These are phyloP conservation scores for Globisporangium sylvaticum DNA, from an alignment of 352 stramenopile genomes.

Conservation along the genomic window DNA sequence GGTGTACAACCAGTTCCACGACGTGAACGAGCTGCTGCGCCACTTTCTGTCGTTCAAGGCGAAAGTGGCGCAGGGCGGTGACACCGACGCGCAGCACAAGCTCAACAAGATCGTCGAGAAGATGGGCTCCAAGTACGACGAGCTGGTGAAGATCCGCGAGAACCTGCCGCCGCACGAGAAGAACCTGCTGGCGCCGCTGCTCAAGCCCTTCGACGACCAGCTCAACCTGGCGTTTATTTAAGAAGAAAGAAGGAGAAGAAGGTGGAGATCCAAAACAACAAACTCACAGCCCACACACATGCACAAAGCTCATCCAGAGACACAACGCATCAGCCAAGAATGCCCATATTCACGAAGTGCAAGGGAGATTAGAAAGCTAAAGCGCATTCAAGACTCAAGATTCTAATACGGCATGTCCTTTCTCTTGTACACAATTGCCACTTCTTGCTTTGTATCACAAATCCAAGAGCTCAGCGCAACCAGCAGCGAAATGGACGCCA, in stretches of 20 bases:
- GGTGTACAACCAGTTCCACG: constrained; percentile 83
- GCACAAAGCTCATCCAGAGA: background rate
- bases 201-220: constrained; percentile 85
- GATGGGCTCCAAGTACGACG: constrained; percentile 86
- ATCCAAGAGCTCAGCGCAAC: background rate
- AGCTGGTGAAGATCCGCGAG: constrained; percentile 78
- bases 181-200: constrained; percentile 73
- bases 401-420: background rate
- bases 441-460: background rate
- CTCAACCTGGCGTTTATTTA: constrained; percentile 88
- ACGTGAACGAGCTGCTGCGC: constrained; percentile 77
- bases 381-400: background rate
- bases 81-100: constrained; percentile 62
- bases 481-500: background rate
- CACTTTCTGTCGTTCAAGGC: constrained; percentile 84
- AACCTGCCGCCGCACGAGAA: constrained; percentile 78
- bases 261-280: background rate
- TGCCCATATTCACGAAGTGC: background rate
- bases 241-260: background rate
- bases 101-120: constrained; percentile 84
- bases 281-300: background rate
- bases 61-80: constrained; percentile 48
- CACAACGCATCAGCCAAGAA: background rate
- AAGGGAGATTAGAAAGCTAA: background rate
- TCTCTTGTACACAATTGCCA: background rate